phyloP scores from a whole-genome alignment of 176 grass and related monocot species.

The Phoenix roebelenii region DNA sequence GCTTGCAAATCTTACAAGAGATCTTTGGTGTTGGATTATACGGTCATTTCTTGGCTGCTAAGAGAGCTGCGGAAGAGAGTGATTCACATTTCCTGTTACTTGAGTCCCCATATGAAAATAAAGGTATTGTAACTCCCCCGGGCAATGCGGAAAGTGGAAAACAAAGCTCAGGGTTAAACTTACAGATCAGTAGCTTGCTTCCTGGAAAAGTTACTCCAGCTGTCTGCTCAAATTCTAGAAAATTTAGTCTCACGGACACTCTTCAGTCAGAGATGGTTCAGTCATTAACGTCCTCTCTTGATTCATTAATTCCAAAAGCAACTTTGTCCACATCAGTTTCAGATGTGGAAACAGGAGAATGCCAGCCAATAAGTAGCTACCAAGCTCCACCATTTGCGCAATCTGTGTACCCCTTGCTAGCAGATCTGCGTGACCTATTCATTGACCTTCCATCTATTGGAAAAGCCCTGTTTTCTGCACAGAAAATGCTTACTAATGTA shows the following conservation, averaged over 20 bases:
- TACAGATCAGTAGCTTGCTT: slow-evolving; percentile 41
- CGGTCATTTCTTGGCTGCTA: slow-evolving; percentile 80
- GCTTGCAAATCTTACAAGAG: slow-evolving; percentile 75
- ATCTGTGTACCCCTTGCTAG: slow-evolving; percentile 68
- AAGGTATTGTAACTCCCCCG: slow-evolving; percentile 9
- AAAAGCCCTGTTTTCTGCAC: slow-evolving; percentile 66
- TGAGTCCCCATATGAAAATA: slow-evolving; percentile 73
- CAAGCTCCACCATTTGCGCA: slow-evolving; percentile 64
- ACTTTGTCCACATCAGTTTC: slow-evolving; percentile 14
- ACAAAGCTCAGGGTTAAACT: slow-evolving; percentile 28
- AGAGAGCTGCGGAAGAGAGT: slow-evolving; percentile 63
- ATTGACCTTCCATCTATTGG: slow-evolving; percentile 55
- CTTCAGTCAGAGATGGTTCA: slow-evolving; percentile 45
- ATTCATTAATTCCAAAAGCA: slow-evolving; percentile 32
- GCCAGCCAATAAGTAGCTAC: slow-evolving; percentile 25
- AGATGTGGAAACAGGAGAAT: slow-evolving; percentile 29
- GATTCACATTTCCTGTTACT: slow-evolving; percentile 65
- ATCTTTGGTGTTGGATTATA: slow-evolving; percentile 88
- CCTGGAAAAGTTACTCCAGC: slow-evolving; percentile 29
- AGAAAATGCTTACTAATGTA: slow-evolving; percentile 61
- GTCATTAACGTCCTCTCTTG: slow-evolving; percentile 42
- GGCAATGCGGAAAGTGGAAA: slow-evolving; percentile 13
- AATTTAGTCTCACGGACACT: slow-evolving; percentile 38
- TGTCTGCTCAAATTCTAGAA: slow-evolving; percentile 34
- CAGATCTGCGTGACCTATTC: slow-evolving; percentile 78